phyloP scores from a whole-genome alignment of 2,329 filamentous ascomycete species.

The Fonsecaea multimorphosa region DNA sequence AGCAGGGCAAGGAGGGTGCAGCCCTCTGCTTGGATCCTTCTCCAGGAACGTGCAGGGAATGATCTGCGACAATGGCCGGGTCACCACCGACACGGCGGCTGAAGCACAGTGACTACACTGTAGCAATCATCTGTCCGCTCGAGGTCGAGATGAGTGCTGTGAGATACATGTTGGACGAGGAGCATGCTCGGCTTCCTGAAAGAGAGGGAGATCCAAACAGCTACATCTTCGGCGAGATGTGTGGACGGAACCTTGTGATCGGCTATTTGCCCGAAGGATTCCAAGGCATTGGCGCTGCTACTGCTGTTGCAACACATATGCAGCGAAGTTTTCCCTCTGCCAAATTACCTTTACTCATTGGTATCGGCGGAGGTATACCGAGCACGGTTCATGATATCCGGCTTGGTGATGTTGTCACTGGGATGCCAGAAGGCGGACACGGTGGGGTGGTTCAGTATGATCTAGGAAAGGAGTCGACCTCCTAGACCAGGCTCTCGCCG shows the following conservation, averaged over 20 bases:
- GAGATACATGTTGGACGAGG: constrained; percentile 39
- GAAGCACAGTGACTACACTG: constrained; percentile 36
- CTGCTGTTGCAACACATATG: constrained; percentile 36
- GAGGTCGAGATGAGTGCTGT: constrained; percentile 41
- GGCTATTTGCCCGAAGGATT: constrained; percentile 29
- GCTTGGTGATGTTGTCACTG: constrained; percentile 42
- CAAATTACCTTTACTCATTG: constrained; percentile 40
- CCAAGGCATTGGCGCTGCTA: constrained; percentile 36
- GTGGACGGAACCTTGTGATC: constrained; percentile 37
- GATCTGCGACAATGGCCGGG: constrained; percentile 44
- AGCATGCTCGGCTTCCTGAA: constrained; percentile 29
- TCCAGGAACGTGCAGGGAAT: not conserved
- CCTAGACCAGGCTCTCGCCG: not conserved
- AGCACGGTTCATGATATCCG: constrained; percentile 34
- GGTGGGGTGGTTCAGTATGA: constrained; percentile 40
- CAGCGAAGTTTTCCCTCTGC: constrained; percentile 35
- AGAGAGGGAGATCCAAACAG: constrained; percentile 12
- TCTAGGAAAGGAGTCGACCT: constrained; percentile 24
- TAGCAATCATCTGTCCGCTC: constrained; percentile 43
- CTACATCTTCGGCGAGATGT: constrained; percentile 37
- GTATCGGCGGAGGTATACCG: constrained; percentile 41
- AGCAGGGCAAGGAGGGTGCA: too few relatives aligned
- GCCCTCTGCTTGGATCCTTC: too few relatives aligned
- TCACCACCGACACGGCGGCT: not conserved
- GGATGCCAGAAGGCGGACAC: constrained; percentile 35